phyloP scores from a whole-genome alignment of 352 stramenopile species.

The Phytopythium helicoides region DNA sequence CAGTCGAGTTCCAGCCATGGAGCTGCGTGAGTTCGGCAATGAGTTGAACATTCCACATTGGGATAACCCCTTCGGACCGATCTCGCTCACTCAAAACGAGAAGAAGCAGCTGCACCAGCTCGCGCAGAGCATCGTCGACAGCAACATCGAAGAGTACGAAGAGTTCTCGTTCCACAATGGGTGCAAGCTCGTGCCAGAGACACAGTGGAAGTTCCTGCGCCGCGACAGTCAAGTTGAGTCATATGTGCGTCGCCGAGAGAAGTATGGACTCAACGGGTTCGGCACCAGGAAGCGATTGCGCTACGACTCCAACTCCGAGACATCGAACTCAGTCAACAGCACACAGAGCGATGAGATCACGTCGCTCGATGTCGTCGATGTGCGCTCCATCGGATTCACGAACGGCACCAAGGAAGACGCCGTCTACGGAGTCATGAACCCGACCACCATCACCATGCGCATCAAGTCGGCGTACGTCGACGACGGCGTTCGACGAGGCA shows the following conservation, averaged over 20 bases:
- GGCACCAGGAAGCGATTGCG: too few species aligned
- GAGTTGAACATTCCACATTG: too few species aligned
- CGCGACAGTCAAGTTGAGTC: slow-evolving; percentile 7
- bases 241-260: too few species aligned
- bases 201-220: slow-evolving; percentile 29
- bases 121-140: slow-evolving; percentile 19
- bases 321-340: not conserved
- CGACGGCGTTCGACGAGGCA: slow-evolving; percentile 20
- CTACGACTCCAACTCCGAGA: slow-evolving; percentile 6
- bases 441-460: slow-evolving; percentile 26
- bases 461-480: slow-evolving; percentile 40
- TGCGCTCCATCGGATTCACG: slow-evolving; percentile 5
- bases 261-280: too few species aligned
- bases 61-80: too few species aligned
- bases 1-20: too few species aligned
- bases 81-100: too few species aligned
- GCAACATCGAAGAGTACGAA: slow-evolving; percentile 25
- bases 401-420: slow-evolving; percentile 20
- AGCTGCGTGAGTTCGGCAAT: too few species aligned
- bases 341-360: too few species aligned
- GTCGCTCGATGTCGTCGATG: too few species aligned
- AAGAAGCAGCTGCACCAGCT: slow-evolving; percentile 17
- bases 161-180: slow-evolving; percentile 23
- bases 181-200: slow-evolving; percentile 17
- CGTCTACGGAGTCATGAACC: slow-evolving; percentile 30